phyloP scores from a whole-genome alignment of 768 basidiomycete genomes.

The Calocybe cyanea region DNA sequence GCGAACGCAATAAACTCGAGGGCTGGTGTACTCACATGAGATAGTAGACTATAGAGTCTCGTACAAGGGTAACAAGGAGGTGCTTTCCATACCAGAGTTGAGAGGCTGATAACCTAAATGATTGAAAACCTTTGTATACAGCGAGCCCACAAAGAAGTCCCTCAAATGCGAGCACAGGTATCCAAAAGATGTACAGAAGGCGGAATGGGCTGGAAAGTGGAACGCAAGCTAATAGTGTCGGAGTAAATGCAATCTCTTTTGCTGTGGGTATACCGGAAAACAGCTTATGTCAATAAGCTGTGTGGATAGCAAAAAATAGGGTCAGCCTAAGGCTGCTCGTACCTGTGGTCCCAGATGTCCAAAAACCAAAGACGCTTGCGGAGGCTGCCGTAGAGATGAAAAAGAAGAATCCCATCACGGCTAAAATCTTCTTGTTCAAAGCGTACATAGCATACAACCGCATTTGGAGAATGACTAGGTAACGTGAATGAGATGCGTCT shows the following conservation, averaged over 20 bases:
- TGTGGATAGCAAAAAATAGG: slow-evolving; percentile 30
- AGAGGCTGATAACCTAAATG: slow-evolving; percentile 31
- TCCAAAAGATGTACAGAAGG: slow-evolving; percentile 55
- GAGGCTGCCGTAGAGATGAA: slow-evolving; percentile 35
- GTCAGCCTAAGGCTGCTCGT: slow-evolving; percentile 5
- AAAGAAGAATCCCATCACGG: slow-evolving; percentile 44
- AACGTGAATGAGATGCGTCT: too few relatives aligned
- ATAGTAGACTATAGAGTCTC: slow-evolving; percentile 57
- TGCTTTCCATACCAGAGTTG: slow-evolving; percentile 38
- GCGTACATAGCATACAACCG: slow-evolving; percentile 62
- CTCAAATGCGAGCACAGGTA: slow-evolving; percentile 55
- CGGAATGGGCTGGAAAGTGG: too few relatives aligned
- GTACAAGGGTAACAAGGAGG: slow-evolving; percentile 46
- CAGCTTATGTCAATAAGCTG: slow-evolving; percentile 22
- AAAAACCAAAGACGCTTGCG: slow-evolving; percentile 44
- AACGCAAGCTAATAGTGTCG: too few relatives aligned
- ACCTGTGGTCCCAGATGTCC: slow-evolving; percentile 39
- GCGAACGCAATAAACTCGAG: neutral
- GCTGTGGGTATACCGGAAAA: slow-evolving; percentile 38
- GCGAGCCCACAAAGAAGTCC: slow-evolving; percentile 48
- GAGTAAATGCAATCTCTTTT: too few relatives aligned
- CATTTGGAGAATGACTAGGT: slow-evolving; percentile 53
- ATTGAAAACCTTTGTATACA: slow-evolving; percentile 44
- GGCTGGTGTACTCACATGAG: slow-evolving; percentile 39
- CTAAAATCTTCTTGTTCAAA: slow-evolving; percentile 47